Conservation (phyloP, 345 rosid genomes). For the Odontarrhena argentea region DNA sequence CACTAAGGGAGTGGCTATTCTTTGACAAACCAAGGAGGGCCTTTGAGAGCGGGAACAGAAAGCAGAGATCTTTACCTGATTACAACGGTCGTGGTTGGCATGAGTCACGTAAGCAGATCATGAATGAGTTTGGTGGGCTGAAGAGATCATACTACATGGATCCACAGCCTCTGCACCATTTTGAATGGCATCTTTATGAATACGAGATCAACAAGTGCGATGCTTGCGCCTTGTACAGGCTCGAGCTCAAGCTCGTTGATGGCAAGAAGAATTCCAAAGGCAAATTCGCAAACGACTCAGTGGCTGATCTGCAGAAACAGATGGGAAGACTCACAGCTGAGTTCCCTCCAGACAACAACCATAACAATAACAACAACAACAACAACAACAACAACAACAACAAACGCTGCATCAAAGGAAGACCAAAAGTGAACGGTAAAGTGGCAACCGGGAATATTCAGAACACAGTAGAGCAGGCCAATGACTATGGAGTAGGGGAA, state of each 20-base stretch:
- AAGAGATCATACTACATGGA: slow-evolving; percentile 99
- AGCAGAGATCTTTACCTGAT: slow-evolving; percentile 98
- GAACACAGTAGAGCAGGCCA: slow-evolving; percentile 48
- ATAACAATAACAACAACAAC: slow-evolving; percentile 19
- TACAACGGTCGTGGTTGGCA: slow-evolving; percentile 99
- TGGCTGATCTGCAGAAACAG: slow-evolving; percentile 91
- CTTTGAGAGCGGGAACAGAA: slow-evolving; percentile 93
- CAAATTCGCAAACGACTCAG: slow-evolving; percentile 67
- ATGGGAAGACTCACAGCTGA: slow-evolving; percentile 93
- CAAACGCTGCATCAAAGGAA: slow-evolving; percentile 72
- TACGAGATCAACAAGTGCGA: slow-evolving; percentile 93
- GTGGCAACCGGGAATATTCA: slow-evolving; percentile 43
- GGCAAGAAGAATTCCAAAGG: slow-evolving; percentile 88
- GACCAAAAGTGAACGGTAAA: slow-evolving; percentile 62
- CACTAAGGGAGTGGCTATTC: slow-evolving; percentile 97
- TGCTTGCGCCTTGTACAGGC: slow-evolving; percentile 90
- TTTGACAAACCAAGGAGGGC: slow-evolving; percentile 98
- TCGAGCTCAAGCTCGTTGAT: slow-evolving; percentile 91
- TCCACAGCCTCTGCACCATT: slow-evolving; percentile 87
- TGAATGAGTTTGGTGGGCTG: slow-evolving; percentile 88
- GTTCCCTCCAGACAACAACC: slow-evolving; percentile 64
- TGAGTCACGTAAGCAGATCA: slow-evolving; percentile 95
- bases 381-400: slow-evolving; percentile 43
- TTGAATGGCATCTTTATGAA: slow-evolving; percentile 98
- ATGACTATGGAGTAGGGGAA: slow-evolving; percentile 62